phyloP scores from a whole-genome alignment of 768 basidiomycete genomes.

The Russula compacta region DNA sequence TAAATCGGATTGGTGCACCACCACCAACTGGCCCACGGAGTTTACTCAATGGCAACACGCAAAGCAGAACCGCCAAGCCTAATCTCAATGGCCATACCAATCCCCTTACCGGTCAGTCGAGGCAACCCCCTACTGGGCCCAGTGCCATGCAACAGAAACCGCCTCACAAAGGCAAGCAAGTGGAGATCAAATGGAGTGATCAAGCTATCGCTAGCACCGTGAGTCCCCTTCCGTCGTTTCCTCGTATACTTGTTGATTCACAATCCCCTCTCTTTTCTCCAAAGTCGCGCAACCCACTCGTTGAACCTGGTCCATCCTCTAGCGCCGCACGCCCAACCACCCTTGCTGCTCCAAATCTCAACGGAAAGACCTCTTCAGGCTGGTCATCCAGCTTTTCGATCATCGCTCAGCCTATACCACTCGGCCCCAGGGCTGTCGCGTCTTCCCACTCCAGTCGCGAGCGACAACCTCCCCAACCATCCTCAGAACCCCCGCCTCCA shows the following conservation, averaged over 20 bases:
- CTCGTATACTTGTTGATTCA: constrained; percentile 16
- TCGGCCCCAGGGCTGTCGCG: constrained; percentile 17
- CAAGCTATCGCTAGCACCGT: constrained; percentile 28
- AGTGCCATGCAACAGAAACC: constrained; percentile 24
- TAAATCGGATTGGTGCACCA: constrained; percentile 37
- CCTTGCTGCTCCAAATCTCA: constrained; percentile 12
- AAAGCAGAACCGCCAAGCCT: constrained; percentile 31
- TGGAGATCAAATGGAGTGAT: constrained; percentile 29
- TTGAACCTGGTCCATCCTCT: constrained; percentile 10
- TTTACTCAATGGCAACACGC: constrained; percentile 33
- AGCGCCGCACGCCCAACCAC: constrained; percentile 7
- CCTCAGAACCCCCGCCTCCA: constrained; percentile 24
- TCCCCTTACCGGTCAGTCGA: constrained; percentile 25
- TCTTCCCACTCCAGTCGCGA: constrained; percentile 24
- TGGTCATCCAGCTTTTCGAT: constrained; percentile 20
- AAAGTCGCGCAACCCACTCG: constrained; percentile 13
- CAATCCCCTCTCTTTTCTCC: not conserved
- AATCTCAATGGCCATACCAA: constrained; percentile 35
- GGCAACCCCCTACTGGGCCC: constrained; percentile 27
- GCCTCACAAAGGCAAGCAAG: constrained; percentile 36
- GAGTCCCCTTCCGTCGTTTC: constrained; percentile 17
- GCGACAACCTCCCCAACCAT: constrained; percentile 19
- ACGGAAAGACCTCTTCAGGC: constrained; percentile 17
- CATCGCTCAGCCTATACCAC: constrained; percentile 20
- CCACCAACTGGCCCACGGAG: constrained; percentile 64